A percentile compares a stretch with the other conserved stretches of the same genome.
Conservation (phyloP, 2,329 filamentous ascomycete genomes). For the Sarocladium strictum region DNA sequence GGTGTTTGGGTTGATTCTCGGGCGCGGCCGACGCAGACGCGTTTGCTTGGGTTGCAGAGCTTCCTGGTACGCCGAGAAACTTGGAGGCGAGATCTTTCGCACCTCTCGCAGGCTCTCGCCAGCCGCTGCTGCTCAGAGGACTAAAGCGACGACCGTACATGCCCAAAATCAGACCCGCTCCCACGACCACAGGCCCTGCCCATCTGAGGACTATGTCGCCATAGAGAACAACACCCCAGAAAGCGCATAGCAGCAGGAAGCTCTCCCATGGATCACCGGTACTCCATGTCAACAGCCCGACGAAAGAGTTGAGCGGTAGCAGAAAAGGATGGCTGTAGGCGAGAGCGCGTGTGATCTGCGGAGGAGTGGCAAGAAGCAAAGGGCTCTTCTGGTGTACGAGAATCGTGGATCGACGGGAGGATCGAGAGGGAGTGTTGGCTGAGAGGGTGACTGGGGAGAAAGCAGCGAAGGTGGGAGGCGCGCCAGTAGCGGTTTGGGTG, state of each 20-base stretch:
- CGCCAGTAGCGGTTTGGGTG: slow-evolving; percentile 27
- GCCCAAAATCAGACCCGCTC: slow-evolving; percentile 72
- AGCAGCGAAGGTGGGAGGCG: slow-evolving; percentile 71
- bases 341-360: slow-evolving; percentile 86
- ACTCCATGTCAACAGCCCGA: slow-evolving; percentile 87
- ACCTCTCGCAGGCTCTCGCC: slow-evolving; percentile 44
- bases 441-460: slow-evolving; percentile 83
- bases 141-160: slow-evolving; percentile 93
- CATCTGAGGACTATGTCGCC: slow-evolving; percentile 76
- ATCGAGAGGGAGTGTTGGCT: slow-evolving; percentile 53
- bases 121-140: slow-evolving; percentile 79
- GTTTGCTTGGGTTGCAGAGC: slow-evolving; percentile 16
- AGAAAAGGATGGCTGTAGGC: slow-evolving; percentile 96
- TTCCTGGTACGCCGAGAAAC: slow-evolving; percentile 5
- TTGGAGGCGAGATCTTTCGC: slow-evolving; percentile 22
- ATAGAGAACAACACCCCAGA: slow-evolving; percentile 84
- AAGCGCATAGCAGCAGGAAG: slow-evolving; percentile 77
- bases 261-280: slow-evolving; percentile 94
- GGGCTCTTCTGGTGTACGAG: slow-evolving; percentile 97
- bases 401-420: slow-evolving; percentile 76
- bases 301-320: slow-evolving; percentile 78
- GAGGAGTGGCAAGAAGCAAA: slow-evolving; percentile 84
- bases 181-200: slow-evolving; percentile 77
- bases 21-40: slow-evolving; percentile 16
- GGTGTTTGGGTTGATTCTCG: slow-evolving; percentile 31